A percentile compares a stretch with the other conserved stretches of the same genome.
Conservation (phyloP, 2,329 filamentous ascomycete species). For the Botrytis fragariae region DNA sequence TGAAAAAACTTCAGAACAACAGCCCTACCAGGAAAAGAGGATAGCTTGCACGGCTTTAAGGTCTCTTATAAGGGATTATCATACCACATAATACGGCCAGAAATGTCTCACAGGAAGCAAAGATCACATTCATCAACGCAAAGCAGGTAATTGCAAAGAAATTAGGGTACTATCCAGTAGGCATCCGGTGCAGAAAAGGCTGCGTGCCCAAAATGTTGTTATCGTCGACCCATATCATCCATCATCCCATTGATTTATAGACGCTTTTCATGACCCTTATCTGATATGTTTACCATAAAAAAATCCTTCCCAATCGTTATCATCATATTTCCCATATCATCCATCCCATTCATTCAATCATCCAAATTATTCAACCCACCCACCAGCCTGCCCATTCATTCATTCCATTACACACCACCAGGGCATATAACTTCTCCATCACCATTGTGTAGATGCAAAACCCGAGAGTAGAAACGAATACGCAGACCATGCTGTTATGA, state of each 20-base stretch:
- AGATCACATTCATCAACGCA: too few species aligned
- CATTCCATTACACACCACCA: slow-evolving; percentile 11
- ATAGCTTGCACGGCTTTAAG: background rate
- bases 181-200: slow-evolving; percentile 9
- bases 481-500: background rate
- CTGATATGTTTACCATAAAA: background rate
- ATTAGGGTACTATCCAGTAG: slow-evolving; percentile 10
- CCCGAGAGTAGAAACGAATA: background rate
- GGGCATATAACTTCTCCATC: slow-evolving; percentile 9
- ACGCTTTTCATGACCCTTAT: background rate
- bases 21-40: background rate
- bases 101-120: background rate
- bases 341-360: background rate
- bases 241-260: background rate
- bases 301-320: background rate
- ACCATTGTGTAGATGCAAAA: background rate
- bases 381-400: background rate
- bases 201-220: slow-evolving; percentile 5
- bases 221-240: background rate
- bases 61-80: background rate
- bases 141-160: background rate
- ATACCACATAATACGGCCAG: background rate
- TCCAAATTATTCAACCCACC: background rate
- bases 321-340: background rate
- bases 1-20: background rate